Base-by-base conservation (phyloP, 768 basidiomycete genomes). In the Rhizopogon sp. region DNA sequence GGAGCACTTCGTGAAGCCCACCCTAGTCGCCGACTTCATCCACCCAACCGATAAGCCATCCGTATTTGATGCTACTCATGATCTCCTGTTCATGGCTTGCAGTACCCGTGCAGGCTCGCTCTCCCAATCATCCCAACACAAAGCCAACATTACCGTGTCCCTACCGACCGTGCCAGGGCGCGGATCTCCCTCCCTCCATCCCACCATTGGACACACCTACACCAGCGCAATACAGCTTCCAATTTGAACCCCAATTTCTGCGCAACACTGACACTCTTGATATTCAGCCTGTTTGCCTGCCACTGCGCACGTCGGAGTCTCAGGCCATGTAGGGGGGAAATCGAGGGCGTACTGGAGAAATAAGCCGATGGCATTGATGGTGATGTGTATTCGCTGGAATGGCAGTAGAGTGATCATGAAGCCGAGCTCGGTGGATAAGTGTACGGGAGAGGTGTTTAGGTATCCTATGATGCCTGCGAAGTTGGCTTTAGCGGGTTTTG, bases 341-440 rank as follows among this genome's bases (percentile, higher is more conserved):
- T 79, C 70, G 13, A 79, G 64, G 7, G 78, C 70, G 50, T 77
- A 79, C 16, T 73, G 68, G 17, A 90, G 69, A 8, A 84, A 67
- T 3, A 82, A 62, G 0, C 79, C 80, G 13, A 76, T 67, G 1
- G 78, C 77, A 57, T 81, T 79, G 4, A 82, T 77, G 2, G 82
- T 76, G 33, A 88, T 78, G 58, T 87, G 83, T 0, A 83, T 87
- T 14, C 81, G 73, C 55, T 86, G 85, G 64, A 84, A 88, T 1
- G 63, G 64, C 1, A 84, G 82, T 1, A 83, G 66, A 40, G 81
- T 76, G 44, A 83, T 69, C 37, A 84, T 69, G 58, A 72, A 74
- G 8, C 81, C 83, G 35, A 87, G 75, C 60, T 88, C 85, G 6
- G 76, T 74, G 20, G 62, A 66, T 11, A 82, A 71, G 55, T 82